phyloP scores from a whole-genome alignment of 768 basidiomycete species.

The Leccinum variicolor region DNA sequence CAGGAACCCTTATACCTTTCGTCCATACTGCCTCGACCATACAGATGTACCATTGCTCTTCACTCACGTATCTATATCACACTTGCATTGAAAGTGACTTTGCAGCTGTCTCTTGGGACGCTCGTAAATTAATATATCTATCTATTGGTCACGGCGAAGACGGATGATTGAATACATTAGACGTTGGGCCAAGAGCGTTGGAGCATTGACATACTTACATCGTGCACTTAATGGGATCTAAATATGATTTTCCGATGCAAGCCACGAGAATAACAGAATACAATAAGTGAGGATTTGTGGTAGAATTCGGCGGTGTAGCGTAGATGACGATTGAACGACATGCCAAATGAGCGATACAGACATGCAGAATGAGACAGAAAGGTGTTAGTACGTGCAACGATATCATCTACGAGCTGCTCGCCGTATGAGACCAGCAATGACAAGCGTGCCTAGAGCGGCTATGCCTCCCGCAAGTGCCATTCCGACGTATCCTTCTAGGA shows the following conservation, averaged over 20 bases:
- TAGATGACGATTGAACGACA: slow-evolving; percentile 10
- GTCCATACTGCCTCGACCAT: slow-evolving; percentile 14
- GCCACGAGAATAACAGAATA: slow-evolving; percentile 15
- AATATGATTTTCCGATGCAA: slow-evolving; percentile 7
- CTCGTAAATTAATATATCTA: slow-evolving; percentile 32
- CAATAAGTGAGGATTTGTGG: slow-evolving; percentile 25
- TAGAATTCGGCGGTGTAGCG: slow-evolving; percentile 7
- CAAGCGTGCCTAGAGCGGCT: slow-evolving; percentile 77
- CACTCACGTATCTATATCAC: slow-evolving; percentile 31
- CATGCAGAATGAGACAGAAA: slow-evolving; percentile 7
- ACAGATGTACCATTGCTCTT: slow-evolving; percentile 24
- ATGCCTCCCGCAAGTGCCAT: slow-evolving; percentile 93
- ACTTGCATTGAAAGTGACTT: slow-evolving; percentile 24
- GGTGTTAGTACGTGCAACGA: slow-evolving; percentile 12
- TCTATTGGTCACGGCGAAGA: slow-evolving; percentile 4
- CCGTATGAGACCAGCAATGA: slow-evolving; percentile 78
- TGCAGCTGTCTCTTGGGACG: slow-evolving; percentile 11
- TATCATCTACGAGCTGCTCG: slow-evolving; percentile 59
- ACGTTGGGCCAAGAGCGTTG: neutral
- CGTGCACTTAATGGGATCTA: slow-evolving; percentile 9
- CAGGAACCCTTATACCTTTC: slow-evolving; percentile 7
- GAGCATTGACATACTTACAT: neutral
- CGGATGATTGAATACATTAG: neutral
- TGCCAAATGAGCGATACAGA: slow-evolving; percentile 13
- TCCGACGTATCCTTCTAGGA: slow-evolving; percentile 93